Conservation (phyloP, 163 green algal species). For the Chlorella variabilis region DNA sequence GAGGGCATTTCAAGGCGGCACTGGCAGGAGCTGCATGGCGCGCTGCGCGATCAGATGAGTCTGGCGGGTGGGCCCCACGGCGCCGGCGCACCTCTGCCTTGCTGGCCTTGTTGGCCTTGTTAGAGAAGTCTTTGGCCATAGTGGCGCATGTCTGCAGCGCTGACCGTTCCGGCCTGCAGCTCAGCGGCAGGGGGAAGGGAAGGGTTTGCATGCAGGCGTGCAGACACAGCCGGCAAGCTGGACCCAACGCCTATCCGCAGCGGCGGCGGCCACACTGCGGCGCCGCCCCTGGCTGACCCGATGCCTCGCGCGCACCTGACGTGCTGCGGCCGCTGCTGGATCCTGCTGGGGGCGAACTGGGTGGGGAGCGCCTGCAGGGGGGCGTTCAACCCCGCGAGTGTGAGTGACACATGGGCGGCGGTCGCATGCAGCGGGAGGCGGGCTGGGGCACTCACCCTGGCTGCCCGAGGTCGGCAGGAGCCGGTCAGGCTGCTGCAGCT, state of each 20-base stretch:
- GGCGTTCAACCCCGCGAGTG: not conserved
- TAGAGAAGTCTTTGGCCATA: slow-evolving; percentile 17
- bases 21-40: too few relatives aligned
- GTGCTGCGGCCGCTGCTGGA: slow-evolving; percentile 1
- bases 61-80: too few relatives aligned
- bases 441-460: not conserved
- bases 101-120: slow-evolving; percentile 33
- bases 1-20: too few relatives aligned
- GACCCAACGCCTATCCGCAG: not conserved
- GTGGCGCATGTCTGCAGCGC: slow-evolving; percentile 24
- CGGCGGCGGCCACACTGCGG: not conserved
- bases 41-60: too few relatives aligned
- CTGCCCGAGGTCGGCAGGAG: not conserved
- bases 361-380: slow-evolving; percentile 15
- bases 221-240: not conserved
- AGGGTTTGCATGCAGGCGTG: not conserved
- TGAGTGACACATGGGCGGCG: not conserved
- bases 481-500: not conserved
- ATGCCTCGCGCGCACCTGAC: slow-evolving; percentile 2
- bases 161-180: slow-evolving; percentile 19
- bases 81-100: slow-evolving; percentile 15
- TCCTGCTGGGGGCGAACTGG: slow-evolving; percentile 5
- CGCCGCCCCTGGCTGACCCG: not conserved
- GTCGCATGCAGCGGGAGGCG: not conserved
- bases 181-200: too few relatives aligned